Conservation (phyloP, 129 eudicot species). For the Heracleum sosnowskyi region DNA sequence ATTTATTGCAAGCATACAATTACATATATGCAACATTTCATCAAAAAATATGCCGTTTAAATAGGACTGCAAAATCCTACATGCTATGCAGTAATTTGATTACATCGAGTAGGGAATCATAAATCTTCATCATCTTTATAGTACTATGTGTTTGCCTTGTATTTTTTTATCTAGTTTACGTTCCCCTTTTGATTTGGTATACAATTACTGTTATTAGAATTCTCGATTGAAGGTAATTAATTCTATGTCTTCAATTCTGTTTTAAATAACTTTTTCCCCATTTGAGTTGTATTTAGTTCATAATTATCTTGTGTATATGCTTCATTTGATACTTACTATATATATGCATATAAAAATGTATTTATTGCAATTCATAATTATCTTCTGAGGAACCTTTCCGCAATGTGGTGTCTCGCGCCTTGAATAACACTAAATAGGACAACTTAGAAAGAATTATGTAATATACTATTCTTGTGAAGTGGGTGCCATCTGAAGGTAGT, state of each 20-base stretch:
- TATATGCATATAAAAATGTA: not conserved
- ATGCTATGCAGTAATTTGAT: not conserved
- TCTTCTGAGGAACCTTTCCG: not conserved
- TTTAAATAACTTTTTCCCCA: not conserved
- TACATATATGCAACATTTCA: not conserved
- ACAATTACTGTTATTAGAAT: not conserved
- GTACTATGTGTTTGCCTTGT: not conserved
- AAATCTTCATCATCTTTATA: not conserved
- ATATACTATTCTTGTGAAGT: not conserved
- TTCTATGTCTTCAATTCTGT: not conserved
- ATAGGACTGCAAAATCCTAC: not conserved
- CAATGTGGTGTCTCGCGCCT: not conserved
- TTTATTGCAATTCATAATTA: not conserved
- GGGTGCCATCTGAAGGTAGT: not conserved
- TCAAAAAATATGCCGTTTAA: not conserved
- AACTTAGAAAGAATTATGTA: not conserved
- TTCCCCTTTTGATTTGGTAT: not conserved
- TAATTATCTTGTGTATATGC: not conserved
- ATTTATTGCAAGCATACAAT: not conserved
- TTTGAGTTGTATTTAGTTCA: not conserved
- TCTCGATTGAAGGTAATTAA: not conserved
- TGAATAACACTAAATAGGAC: not conserved
- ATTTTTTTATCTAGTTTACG: not conserved
- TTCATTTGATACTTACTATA: not conserved
- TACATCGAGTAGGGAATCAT: not conserved